These are phyloP conservation scores for Pneumocystis canis DNA, from an alignment of 1,139 yeast genomes.

Conservation along the genomic window DNA sequence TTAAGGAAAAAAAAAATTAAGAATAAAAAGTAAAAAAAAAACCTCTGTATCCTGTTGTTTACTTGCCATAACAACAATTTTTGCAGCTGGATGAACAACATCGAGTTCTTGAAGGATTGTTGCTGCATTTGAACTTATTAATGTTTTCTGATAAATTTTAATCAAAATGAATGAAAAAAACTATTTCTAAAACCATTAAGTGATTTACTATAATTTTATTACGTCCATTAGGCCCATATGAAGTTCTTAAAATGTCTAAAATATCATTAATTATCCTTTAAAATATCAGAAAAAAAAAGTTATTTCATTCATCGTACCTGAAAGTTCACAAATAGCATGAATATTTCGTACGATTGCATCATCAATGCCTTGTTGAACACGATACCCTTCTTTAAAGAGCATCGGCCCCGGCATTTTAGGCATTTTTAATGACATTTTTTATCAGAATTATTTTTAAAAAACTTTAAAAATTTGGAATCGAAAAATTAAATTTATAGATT, in stretches of 20 bases:
- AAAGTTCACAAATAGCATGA: constrained; percentile 55
- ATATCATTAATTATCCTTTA: constrained; percentile 37
- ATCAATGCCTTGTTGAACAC: constrained; percentile 72
- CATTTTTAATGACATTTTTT: constrained; percentile 64
- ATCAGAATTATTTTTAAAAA: neutral
- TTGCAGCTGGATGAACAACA: constrained; percentile 94
- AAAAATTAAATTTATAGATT: too few relatives aligned
- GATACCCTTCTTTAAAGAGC: constrained; percentile 91
- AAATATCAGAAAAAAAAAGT: neutral
- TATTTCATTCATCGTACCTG: neutral
- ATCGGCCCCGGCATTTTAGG: constrained; percentile 92
- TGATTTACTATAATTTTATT: constrained; percentile 87
- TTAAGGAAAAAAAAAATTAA: neutral
- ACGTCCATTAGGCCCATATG: constrained; percentile 95
- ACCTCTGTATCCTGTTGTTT: constrained; percentile 85
- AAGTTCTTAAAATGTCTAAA: constrained; percentile 77
- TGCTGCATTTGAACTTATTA: constrained; percentile 91
- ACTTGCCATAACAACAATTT: constrained; percentile 87
- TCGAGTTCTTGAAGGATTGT: constrained; percentile 88
- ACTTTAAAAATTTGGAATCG: too few relatives aligned
- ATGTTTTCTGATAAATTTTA: constrained; percentile 49
- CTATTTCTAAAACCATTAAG: neutral
- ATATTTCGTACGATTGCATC: constrained; percentile 89
- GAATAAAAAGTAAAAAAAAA: constrained; percentile 13
- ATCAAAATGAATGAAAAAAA: constrained; percentile 17